Evolutionary conservation across 257 asterid genomes (phyloP).

Genomic region (Solanum paucissectum): DNA sequence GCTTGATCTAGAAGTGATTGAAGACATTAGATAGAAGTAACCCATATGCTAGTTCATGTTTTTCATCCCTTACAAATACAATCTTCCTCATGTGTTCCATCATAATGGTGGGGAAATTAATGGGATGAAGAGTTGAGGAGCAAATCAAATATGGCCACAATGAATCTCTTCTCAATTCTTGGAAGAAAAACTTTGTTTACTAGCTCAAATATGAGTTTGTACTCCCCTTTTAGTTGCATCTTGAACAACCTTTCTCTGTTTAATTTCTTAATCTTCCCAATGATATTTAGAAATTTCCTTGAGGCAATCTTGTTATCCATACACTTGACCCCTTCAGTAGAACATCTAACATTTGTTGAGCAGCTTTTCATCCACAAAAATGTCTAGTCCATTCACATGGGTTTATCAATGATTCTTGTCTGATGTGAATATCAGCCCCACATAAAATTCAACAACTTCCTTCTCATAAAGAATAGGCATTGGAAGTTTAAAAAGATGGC

Average conservation of each 20-base stretch:
- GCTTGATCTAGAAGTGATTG: no score
- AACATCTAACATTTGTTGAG: no score
- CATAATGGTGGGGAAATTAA: background rate
- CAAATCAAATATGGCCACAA: background rate
- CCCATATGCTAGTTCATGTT: background rate
- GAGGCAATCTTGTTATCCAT: background rate
- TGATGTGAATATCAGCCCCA: background rate
- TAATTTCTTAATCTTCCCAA: background rate
- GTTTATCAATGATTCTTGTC: background rate
- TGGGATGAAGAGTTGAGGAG: background rate
- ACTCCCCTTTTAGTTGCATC: background rate
- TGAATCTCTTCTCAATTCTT: background rate
- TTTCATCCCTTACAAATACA: background rate
- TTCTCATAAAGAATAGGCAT: background rate
- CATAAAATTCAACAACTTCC: background rate
- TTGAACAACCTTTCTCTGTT: background rate
- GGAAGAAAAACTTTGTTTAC: background rate
- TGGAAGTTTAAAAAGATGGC: background rate
- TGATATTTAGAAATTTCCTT: no score
- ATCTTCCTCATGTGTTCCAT: background rate
- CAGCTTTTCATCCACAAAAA: no score
- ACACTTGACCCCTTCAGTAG: background rate
- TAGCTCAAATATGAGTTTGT: background rate
- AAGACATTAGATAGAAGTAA: no score
- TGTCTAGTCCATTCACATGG: background rate